phyloP scores from a whole-genome alignment of 2,329 filamentous ascomycete species.

The Hymenoscyphus infarciens region DNA sequence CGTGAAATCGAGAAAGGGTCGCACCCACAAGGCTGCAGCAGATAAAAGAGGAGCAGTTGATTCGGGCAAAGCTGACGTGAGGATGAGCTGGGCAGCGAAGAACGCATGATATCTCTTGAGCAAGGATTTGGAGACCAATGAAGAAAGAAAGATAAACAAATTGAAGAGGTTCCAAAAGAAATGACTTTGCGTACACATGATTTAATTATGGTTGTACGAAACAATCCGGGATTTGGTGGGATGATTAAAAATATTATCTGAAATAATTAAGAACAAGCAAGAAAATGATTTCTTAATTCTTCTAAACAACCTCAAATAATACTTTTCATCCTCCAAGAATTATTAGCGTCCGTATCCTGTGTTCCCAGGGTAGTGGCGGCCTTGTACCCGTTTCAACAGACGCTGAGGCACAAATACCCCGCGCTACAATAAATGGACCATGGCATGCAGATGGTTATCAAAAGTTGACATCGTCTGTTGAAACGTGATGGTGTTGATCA shows the following conservation, averaged over 20 bases:
- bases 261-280: no score
- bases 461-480: not conserved
- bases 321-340: not conserved
- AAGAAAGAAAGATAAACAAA: not conserved
- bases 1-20: not conserved
- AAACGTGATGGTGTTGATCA: slow-evolving; percentile 2
- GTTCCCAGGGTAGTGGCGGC: not conserved
- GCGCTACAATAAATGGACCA: not conserved
- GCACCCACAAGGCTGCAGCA: not conserved
- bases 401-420: slow-evolving; percentile 1
- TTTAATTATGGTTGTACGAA: not conserved
- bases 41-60: not conserved
- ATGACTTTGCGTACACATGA: not conserved
- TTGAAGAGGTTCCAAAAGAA: not conserved
- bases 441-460: not conserved
- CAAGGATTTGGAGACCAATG: not conserved
- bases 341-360: no score
- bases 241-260: not conserved
- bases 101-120: not conserved
- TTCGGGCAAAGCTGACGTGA: not conserved
- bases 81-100: not conserved
- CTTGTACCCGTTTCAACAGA: not conserved
- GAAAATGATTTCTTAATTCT: not conserved
- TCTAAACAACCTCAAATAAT: not conserved
- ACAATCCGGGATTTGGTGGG: not conserved